These are phyloP conservation scores for Gastrolobium bilobum DNA, from an alignment of 306 rosid species.

Conservation along the genomic window DNA sequence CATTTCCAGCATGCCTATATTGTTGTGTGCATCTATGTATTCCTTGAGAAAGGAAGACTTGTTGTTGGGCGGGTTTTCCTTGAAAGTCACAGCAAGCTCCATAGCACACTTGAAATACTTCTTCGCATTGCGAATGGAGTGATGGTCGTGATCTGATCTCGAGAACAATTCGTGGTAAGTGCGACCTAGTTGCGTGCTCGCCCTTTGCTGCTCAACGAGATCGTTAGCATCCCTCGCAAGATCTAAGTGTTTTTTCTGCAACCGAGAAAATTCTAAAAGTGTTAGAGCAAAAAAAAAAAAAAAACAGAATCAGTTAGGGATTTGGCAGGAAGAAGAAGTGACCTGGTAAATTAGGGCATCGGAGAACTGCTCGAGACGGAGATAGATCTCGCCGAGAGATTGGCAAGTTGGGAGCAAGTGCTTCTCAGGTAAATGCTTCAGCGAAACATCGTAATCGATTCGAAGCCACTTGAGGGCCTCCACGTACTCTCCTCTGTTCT, in stretches of 20 bases:
- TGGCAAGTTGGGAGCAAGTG: constrained; percentile 86
- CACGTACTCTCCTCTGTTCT: constrained; percentile 81
- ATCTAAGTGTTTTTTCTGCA: constrained; percentile 81
- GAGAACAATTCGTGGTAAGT: constrained; percentile 75
- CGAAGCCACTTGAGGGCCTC: constrained; percentile 87
- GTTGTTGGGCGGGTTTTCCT: constrained; percentile 66
- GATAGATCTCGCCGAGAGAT: constrained; percentile 90
- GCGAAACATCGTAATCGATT: constrained; percentile 73
- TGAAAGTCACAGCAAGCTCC: constrained; percentile 73
- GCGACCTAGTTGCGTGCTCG: constrained; percentile 92
- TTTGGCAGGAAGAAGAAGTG: neutral
- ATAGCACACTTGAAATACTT: constrained; percentile 79
- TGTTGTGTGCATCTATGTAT: constrained; percentile 87
- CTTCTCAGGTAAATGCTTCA: constrained; percentile 61
- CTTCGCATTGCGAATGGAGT: constrained; percentile 73
- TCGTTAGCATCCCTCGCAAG: constrained; percentile 79
- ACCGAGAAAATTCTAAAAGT: neutral
- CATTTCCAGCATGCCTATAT: constrained; percentile 88
- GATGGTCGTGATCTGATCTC: constrained; percentile 69
- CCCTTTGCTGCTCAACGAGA: constrained; percentile 87
- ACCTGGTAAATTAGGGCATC: constrained; percentile 86
- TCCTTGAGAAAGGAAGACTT: constrained; percentile 69
- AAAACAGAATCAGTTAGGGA: neutral
- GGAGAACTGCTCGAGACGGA: constrained; percentile 72
- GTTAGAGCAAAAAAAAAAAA: neutral